Percentiles rank a stretch among this genome's conserved stretches.
Evolutionary conservation across 2,329 filamentous ascomycete genomes (phyloP).

Genomic region (Pseudomassariella vexata): DNA sequence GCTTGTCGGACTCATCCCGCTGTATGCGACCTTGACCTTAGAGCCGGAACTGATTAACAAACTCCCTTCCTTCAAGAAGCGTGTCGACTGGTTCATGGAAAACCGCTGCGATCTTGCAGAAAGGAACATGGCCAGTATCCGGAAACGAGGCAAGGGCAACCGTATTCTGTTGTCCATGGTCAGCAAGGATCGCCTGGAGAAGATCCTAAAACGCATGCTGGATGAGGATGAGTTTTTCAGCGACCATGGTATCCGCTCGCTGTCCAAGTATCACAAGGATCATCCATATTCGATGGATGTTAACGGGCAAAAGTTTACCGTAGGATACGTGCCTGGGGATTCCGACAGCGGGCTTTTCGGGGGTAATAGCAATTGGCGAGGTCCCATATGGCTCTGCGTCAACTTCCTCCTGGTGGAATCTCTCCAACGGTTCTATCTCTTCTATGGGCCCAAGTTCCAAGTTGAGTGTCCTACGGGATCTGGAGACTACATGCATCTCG

Average conservation of each 20-base stretch:
- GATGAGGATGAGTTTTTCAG: conserved; percentile 92
- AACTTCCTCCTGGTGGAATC: conserved; percentile 94
- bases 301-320: conserved; percentile 82
- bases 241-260: conserved; percentile 81
- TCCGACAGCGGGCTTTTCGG: conserved; percentile 93
- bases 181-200: conserved; percentile 84
- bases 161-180: conserved; percentile 84
- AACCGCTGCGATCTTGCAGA: conserved; percentile 82
- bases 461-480: conserved; percentile 93
- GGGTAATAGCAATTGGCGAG: conserved; percentile 97
- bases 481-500: conserved; percentile 91
- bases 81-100: conserved; percentile 89
- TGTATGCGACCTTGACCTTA: conserved; percentile 86
- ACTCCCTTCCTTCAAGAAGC: conserved; percentile 87
- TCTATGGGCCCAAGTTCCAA: conserved; percentile 83
- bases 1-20: conserved; percentile 85
- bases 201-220: conserved; percentile 86
- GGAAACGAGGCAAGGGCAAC: conserved; percentile 83
- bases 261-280: conserved; percentile 88
- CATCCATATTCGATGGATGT: conserved; percentile 93
- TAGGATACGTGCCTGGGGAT: conserved; percentile 89
- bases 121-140: conserved; percentile 91
- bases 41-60: conserved; percentile 92
- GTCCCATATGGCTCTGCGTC: conserved; percentile 91
- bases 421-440: conserved; percentile 91